Evolutionary conservation across 352 stramenopile species (phyloP), one percentile per base, ranked within the genome.

Genomic region (Pythium graminicola): DNA sequence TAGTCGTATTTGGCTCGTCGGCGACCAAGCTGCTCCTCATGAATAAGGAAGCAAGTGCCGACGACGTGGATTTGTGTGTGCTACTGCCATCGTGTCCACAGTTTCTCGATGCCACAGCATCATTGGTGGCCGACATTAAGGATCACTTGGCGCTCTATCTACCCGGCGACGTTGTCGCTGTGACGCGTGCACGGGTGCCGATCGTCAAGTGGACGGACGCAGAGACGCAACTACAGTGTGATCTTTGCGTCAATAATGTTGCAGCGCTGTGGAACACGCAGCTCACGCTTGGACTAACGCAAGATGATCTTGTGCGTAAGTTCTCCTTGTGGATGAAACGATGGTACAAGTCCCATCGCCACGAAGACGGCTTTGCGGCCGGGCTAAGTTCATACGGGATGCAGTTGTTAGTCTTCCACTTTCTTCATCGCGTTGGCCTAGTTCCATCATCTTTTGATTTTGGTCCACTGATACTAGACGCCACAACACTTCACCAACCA

Each of bases 181-280:
- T 83, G 33, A 60, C 60, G 28, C 55, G 66, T 9, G 81, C 81
- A 13, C 82, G 82, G 14, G 67, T 93, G 16, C 82, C 82, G 11
- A 86, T 92, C 48, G 69, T 87, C 11, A 72, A 82, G 28, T 85
- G 71, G 39, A 60, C 36, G 11, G 78, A 89, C 24, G 47, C 73
- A 13, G 26, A 31, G 13, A 69, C 67, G 1, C 28, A 50, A 0
- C 38, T 91, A 11, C 59, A 65, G 26, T 88, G 81, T 35, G 82
- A 93, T 42, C 45, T 93, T 4, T 91, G 77, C 27, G 62, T 93
- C 44, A 93, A 93, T 60, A 93, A 93, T 54, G 22, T 84, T n/a
- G 43, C 82, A 4, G 80, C 82, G 16, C 52, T 93, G 10, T 93
- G 76, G 78, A 93, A 93, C 60, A 86, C 80, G 19, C 64, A 73